phyloP scores from a whole-genome alignment of 1,284 basidiomycete species.

The Tranzscheliella williamsii region DNA sequence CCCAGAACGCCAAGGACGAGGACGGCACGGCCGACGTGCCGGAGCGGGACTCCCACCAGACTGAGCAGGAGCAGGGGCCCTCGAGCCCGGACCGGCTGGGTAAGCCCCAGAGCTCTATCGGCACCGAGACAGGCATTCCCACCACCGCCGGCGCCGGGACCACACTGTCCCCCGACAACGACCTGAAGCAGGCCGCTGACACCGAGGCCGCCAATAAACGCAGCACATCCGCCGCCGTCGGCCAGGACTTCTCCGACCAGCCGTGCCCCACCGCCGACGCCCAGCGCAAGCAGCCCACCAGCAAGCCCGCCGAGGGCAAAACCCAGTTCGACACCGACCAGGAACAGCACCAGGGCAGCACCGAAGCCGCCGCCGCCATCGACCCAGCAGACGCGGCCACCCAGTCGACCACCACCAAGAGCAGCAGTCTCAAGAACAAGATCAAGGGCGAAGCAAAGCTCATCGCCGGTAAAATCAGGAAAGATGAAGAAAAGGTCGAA shows the following conservation, averaged over 20 bases:
- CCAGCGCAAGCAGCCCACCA: slow-evolving; percentile 1
- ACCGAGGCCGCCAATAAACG: background rate
- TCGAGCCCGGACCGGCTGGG: slow-evolving; percentile 7
- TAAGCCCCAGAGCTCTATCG: slow-evolving; percentile 10
- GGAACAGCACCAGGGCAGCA: background rate
- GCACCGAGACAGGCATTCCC: slow-evolving; percentile 34
- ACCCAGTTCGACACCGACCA: slow-evolving; percentile 1
- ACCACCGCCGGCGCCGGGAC: slow-evolving; percentile 36
- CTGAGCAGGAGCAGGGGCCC: slow-evolving; percentile 4
- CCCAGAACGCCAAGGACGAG: background rate
- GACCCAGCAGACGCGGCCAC: slow-evolving; percentile 1
- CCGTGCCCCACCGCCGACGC: slow-evolving; percentile 21
- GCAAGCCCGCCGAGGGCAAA: slow-evolving; percentile 8
- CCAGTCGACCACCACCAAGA: background rate
- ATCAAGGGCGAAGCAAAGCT: slow-evolving; percentile 35
- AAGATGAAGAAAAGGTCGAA: slow-evolving; percentile 21
- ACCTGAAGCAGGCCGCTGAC: slow-evolving; percentile 6
- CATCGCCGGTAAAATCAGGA: slow-evolving; percentile 16
- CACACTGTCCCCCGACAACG: slow-evolving; percentile 30
- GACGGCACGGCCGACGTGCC: background rate
- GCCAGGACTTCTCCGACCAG: slow-evolving; percentile 24
- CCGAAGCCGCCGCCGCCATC: background rate
- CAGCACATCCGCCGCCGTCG: slow-evolving; percentile 8
- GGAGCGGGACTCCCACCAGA: slow-evolving; percentile 1
- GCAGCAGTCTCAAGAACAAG: slow-evolving; percentile 16